Evolutionary conservation across 805 yeast species (phyloP), one percentile per base, ranked within the genome.

Genomic region (Lipomyces chichibuensis): DNA sequence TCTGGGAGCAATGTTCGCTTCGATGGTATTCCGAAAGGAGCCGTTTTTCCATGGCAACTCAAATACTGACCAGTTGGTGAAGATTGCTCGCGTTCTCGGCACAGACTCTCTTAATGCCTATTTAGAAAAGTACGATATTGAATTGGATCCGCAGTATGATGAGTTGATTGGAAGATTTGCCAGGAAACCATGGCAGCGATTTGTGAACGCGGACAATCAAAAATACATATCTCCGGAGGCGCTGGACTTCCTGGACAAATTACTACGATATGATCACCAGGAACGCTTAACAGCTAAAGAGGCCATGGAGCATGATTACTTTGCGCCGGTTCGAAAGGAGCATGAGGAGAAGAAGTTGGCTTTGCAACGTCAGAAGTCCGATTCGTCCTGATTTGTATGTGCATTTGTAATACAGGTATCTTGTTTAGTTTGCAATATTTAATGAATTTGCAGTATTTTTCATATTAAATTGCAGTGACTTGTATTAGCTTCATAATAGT

Each of bases 41-140:
- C 97, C 97, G 6, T 90, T 93, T 72, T 93, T 93, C 82, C 89
- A 91, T 74, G 98, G 98, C 25, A 89, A 87, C 66, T 90, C 96
- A 60, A 92, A 93, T 77, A 89, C 90, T 55, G 97, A 93, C 78
- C 98, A 93, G 77, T 81, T 93, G 72, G 92, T 93, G 60, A 94
- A 93, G 77, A 93, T 93, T 71, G 92, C 91, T 4, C 85, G 92
- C 72, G 92, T 93, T 0, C 80, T 93, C 73, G 98, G 98, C 2
- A 90, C 97, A 0, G 93, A 90, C 63, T 91, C 88, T 66, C 82
- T 93, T 67, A 84, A 85, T 77, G 80, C 80, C 52, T 93, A 92
- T 76, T 80, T 90, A 73, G 77, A 81, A 46, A 92, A 88, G 77
- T 93, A 93, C 76, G 86, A 88, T 39, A 80, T 93, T 64, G 83